Evolutionary conservation across 768 basidiomycete species (phyloP).

Genomic region (Boletus patriciae): DNA sequence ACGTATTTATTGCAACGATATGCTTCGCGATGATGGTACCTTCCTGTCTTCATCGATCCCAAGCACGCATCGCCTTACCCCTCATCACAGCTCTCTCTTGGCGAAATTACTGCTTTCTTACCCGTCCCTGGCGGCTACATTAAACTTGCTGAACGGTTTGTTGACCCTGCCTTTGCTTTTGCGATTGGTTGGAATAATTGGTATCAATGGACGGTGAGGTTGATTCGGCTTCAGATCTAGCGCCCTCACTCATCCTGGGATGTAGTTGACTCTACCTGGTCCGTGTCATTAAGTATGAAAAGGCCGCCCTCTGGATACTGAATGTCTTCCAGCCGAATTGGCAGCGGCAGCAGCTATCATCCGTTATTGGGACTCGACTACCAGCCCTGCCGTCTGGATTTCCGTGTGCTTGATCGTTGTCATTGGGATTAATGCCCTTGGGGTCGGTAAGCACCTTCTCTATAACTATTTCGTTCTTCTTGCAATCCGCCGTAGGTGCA

Average conservation of each 20-base stretch:
- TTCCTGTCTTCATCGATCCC: background rate
- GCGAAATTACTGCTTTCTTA: constrained; percentile 48
- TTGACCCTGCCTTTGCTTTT: constrained; percentile 46
- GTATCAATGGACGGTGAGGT: constrained; percentile 37
- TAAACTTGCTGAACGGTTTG: constrained; percentile 47
- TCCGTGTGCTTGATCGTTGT: background rate
- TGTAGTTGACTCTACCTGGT: constrained; percentile 30
- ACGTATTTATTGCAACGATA: constrained; percentile 37
- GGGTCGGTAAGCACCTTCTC: background rate
- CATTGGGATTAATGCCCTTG: background rate
- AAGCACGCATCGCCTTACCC: background rate
- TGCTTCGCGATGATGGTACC: constrained; percentile 41
- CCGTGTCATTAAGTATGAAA: background rate
- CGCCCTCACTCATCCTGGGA: background rate
- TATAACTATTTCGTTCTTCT: background rate
- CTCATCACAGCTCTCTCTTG: constrained; percentile 32
- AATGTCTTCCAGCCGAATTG: constrained; percentile 39
- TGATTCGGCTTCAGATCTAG: background rate
- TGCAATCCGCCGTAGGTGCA: background rate
- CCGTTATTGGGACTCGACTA: constrained; percentile 42
- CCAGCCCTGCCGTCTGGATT: constrained; percentile 43
- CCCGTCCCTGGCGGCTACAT: too few relatives aligned
- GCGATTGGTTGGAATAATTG: constrained; percentile 45
- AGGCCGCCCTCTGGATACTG: background rate
- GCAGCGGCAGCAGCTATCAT: constrained; percentile 53